Evolutionary conservation across 257 asterid species (phyloP).

Genomic region (Solanum sejunctum): DNA sequence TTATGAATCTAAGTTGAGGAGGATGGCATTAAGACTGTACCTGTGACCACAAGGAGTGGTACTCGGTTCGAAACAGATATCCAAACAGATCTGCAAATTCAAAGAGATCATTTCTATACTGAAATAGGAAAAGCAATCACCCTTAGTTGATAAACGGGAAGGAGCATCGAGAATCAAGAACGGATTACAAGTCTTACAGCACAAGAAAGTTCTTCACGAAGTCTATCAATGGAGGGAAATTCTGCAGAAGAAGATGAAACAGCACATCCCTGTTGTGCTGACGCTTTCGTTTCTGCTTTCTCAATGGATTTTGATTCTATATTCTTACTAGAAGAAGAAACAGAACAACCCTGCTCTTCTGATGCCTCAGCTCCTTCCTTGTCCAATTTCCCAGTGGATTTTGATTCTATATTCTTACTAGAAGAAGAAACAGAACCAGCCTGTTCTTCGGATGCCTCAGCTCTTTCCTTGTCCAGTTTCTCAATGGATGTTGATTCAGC

Average conservation of each 20-base stretch:
- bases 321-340: slow-evolving; percentile 10
- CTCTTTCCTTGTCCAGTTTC: no score
- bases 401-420: no score
- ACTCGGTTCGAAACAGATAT: slow-evolving; percentile 89
- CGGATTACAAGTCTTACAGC: slow-evolving; percentile 38
- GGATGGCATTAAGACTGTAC: slow-evolving; percentile 13
- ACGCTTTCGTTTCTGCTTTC: slow-evolving; percentile 21
- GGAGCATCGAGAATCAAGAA: neutral
- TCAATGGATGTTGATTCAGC: neutral
- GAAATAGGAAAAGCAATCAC: neutral
- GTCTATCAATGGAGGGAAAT: slow-evolving; percentile 71
- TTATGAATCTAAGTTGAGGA: neutral
- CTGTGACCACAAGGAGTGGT: slow-evolving; percentile 99
- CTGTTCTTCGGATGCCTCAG: no score
- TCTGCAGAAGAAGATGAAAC: slow-evolving; percentile 6
- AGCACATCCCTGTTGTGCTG: slow-evolving; percentile 11
- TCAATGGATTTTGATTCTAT: slow-evolving; percentile 2
- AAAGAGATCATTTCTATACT: neutral
- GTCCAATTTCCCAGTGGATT: slow-evolving; percentile 2
- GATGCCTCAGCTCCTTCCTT: slow-evolving; percentile 20
- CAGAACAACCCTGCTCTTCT: slow-evolving; percentile 13
- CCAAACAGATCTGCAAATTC: slow-evolving; percentile 76
- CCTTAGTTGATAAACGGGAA: neutral
- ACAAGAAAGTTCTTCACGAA: slow-evolving; percentile 95
- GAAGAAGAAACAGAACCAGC: no score